These are phyloP conservation scores for Globisporangium mamillatum DNA, from an alignment of 352 stramenopile genomes.

Conservation along the genomic window DNA sequence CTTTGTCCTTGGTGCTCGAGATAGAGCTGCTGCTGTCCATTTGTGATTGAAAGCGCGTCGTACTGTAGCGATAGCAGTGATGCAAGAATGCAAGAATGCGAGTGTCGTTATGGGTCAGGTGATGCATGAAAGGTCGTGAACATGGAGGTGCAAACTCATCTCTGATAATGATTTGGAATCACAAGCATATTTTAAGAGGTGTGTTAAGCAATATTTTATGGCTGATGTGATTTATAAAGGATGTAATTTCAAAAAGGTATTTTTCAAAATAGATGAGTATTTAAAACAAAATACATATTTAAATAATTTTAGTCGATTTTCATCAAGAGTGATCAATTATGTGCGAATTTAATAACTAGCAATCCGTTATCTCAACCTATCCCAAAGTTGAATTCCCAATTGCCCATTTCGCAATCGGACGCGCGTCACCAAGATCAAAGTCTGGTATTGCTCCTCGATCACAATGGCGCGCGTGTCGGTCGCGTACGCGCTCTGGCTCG, in stretches of 20 bases:
- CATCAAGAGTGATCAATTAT: too few relatives aligned
- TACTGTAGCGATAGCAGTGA: neutral
- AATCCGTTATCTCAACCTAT: neutral
- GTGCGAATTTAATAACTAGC: neutral
- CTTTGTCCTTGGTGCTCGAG: slow-evolving; percentile 8
- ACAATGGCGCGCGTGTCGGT: slow-evolving; percentile 2
- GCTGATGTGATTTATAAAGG: too few relatives aligned
- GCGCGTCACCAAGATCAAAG: neutral
- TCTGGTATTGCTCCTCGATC: neutral
- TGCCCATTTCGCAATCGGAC: neutral
- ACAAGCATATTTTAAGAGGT: too few relatives aligned
- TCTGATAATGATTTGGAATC: neutral
- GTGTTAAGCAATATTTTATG: too few relatives aligned
- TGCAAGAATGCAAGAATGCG: neutral
- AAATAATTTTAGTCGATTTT: too few relatives aligned
- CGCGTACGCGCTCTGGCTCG: slow-evolving; percentile 23
- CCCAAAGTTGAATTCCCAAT: too few relatives aligned
- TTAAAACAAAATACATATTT: neutral
- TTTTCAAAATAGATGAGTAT: neutral
- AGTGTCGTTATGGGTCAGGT: neutral
- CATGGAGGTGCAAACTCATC: neutral
- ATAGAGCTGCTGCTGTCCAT: neutral
- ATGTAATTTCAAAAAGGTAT: neutral
- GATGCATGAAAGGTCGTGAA: neutral
- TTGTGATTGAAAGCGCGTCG: neutral